phyloP scores from a whole-genome alignment of 2,329 filamentous ascomycete species.

The Scytalidium lignicola region DNA sequence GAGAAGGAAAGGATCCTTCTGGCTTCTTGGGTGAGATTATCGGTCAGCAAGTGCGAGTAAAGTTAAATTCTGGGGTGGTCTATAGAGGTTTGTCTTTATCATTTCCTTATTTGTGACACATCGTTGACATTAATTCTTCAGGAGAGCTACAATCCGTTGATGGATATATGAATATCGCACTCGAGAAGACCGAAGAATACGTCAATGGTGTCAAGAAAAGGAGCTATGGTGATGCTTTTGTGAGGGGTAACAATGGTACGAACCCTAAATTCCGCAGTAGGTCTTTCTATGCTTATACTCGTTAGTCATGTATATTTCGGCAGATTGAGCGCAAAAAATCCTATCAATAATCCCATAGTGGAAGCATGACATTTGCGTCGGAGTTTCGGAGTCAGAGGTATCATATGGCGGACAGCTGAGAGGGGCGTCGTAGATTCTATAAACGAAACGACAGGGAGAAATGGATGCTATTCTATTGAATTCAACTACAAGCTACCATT shows the following conservation, averaged over 20 bases:
- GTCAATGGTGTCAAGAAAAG: constrained; percentile 79
- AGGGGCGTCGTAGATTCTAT: not conserved
- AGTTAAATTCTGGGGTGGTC: constrained; percentile 96
- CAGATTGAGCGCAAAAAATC: constrained; percentile 17
- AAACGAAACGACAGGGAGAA: not conserved
- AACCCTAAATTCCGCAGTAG: constrained; percentile 14
- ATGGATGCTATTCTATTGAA: not conserved
- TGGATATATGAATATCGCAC: constrained; percentile 98
- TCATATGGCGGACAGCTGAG: not conserved
- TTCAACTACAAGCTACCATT: not conserved
- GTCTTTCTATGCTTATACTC: not conserved
- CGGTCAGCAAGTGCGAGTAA: constrained; percentile 88
- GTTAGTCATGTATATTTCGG: constrained; percentile 29
- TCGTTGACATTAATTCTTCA: constrained; percentile 32
- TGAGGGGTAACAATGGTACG: constrained; percentile 89
- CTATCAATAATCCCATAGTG: not conserved
- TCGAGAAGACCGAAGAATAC: constrained; percentile 91
- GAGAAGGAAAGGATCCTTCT: constrained; percentile 81
- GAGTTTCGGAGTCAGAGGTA: not conserved
- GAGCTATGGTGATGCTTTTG: constrained; percentile 90
- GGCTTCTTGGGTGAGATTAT: constrained; percentile 93
- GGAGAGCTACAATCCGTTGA: constrained; percentile 95
- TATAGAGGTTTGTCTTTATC: constrained; percentile 70
- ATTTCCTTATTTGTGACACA: not conserved
- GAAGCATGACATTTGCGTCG: not conserved